Evolutionary conservation across 139 green algal genomes (phyloP), one percentile per base, ranked within the genome.

Genomic region (Picochlorum sp.): DNA sequence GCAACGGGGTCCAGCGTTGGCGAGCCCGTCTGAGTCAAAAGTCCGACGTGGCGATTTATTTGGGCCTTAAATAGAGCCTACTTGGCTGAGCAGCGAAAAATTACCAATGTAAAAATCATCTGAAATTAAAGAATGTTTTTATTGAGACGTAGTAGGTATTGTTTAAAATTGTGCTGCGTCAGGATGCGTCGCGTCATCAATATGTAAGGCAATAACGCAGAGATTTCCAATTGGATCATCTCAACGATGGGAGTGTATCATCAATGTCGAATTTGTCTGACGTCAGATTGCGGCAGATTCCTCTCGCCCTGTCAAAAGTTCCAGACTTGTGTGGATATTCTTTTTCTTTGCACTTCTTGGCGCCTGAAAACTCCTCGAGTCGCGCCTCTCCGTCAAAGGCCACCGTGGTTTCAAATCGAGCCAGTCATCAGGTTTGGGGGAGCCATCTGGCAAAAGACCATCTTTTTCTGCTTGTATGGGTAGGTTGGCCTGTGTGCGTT

Each of bases 331-430:
- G 52, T 73, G 68, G 4, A 84, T 68, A 23, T 73, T 65, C 62
- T 71, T 74, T 64, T 83, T 83, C 30, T 77, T 73, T 44, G 62
- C 58, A 69, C 74, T 80, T 18, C 62, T 49, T 2, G 45, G 37
- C 3, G 73, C 67, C 6, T 50, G 38, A 44, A 69, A 69, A 60
- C 52, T 66, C 23, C 77, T 61, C 0, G 26, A 24, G 38, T 83
- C 75, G 30, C 66, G 66, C 14, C 70, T 52, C 66, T 75, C 58
- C 1, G 89, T 95, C 4, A 97, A 77, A 2, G 90, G 89, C 90
- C 90, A 97, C 26, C 90, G 78, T 0, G 90, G 83, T 20, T 81
- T 69, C 56, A 97, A 66, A 56, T 96, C 87, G n/a, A 94, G 56
- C 84, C 84, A 91, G 20, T 82, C 74, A 1, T 32, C 76, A 56